Percentiles rank a stretch among this genome's conserved stretches.
These are phyloP conservation scores for Xylaria bambusicola DNA, from an alignment of 495 filamentous ascomycete species.

Conservation along the genomic window DNA sequence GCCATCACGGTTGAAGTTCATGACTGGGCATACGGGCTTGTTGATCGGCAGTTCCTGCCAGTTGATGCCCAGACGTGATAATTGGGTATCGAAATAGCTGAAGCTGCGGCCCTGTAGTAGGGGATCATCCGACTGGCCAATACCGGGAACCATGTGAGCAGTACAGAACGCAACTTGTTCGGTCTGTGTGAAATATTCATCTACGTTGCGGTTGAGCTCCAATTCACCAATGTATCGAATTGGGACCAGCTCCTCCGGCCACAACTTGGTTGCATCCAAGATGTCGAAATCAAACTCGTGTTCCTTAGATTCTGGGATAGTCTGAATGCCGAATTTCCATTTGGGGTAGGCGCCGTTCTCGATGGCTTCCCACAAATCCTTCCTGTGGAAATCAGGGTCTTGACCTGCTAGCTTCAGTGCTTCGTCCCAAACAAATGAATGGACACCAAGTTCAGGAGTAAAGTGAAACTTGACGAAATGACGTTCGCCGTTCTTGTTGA, in stretches of 20 bases:
- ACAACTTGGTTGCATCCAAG: constrained; percentile 88
- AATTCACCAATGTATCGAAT: constrained; percentile 79
- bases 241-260: constrained; percentile 83
- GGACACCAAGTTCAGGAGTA: constrained; percentile 75
- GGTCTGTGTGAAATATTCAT: constrained; percentile 84
- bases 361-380: constrained; percentile 82
- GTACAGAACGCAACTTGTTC: constrained; percentile 89
- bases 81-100: constrained; percentile 84
- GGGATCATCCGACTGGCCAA: constrained; percentile 85
- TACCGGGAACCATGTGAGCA: constrained; percentile 80
- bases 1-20: constrained; percentile 80
- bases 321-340: constrained; percentile 84
- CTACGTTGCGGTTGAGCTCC: constrained; percentile 77
- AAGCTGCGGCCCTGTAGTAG: constrained; percentile 84
- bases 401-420: constrained; percentile 79
- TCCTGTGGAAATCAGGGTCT: constrained; percentile 86
- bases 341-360: constrained; percentile 69
- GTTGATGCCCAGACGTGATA: constrained; percentile 79
- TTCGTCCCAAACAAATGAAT: constrained; percentile 88
- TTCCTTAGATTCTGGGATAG: constrained; percentile 67
- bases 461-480: constrained; percentile 84
- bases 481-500: constrained; percentile 70
- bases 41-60: constrained; percentile 90
- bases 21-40: constrained; percentile 68
- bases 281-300: constrained; percentile 90